These are phyloP conservation scores for Metschnikowia peoriensis DNA, from an alignment of 805 yeast species.

Conservation along the genomic window DNA sequence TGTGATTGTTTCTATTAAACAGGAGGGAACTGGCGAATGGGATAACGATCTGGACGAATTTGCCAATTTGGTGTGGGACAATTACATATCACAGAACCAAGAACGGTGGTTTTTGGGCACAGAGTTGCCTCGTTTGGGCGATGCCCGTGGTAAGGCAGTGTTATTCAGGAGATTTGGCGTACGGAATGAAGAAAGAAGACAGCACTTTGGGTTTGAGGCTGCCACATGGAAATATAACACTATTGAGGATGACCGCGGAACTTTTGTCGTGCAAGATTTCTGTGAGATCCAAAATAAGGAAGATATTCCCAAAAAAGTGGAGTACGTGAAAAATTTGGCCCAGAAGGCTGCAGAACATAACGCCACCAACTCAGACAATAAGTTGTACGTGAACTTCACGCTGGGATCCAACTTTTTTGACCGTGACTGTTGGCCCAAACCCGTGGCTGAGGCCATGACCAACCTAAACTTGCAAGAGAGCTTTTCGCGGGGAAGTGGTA, in stretches of 20 bases:
- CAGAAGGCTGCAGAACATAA: conserved; percentile 52
- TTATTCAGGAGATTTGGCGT: conserved; percentile 74
- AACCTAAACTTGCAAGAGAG: conserved; percentile 44
- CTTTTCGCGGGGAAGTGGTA: conserved; percentile 58
- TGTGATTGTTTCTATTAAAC: conserved; percentile 66
- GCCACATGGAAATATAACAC: conserved; percentile 65
- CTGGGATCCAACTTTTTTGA: conserved; percentile 73
- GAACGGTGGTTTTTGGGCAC: conserved; percentile 60
- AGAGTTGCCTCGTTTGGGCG: conserved; percentile 56
- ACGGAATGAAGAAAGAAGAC: conserved; percentile 39
- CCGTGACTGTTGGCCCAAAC: conserved; percentile 71
- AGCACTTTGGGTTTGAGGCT: conserved; percentile 66
- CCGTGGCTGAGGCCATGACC: conserved; percentile 54
- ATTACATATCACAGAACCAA: conserved; percentile 48
- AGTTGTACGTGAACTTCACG: conserved; percentile 68
- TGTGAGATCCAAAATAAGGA: conserved; percentile 56
- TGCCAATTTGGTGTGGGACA: conserved; percentile 57
- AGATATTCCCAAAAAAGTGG: conserved; percentile 56
- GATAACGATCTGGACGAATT: conserved; percentile 63
- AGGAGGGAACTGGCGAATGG: conserved; percentile 72
- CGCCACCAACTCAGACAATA: conserved; percentile 40
- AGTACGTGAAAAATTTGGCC: conserved; percentile 55
- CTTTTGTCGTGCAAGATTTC: conserved; percentile 67
- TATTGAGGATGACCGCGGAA: conserved; percentile 61
- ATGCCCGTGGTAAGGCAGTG: conserved; percentile 63